Evolutionary conservation across 140 eudicot species (phyloP).

Genomic region (Eryngium alpinum): DNA sequence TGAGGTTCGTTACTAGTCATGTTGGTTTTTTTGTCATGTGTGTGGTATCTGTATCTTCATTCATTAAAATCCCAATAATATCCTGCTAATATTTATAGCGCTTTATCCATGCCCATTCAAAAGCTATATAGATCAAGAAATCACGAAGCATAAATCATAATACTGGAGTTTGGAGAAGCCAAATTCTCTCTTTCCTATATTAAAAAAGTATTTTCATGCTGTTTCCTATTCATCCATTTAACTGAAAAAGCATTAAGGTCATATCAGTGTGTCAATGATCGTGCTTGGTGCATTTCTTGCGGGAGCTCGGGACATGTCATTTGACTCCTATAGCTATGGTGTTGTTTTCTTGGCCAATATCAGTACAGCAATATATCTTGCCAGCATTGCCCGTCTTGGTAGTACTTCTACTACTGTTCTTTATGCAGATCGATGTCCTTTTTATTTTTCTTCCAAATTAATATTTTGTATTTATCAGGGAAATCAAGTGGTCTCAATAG

Average conservation of each 20-base stretch:
- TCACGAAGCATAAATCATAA: background rate
- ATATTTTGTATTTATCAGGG: slow-evolving; percentile 37
- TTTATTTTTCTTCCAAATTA: slow-evolving; percentile 13
- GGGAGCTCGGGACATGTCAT: slow-evolving; percentile 91
- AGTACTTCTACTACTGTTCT: slow-evolving; percentile 16
- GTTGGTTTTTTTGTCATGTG: background rate
- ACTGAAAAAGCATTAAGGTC: slow-evolving; percentile 30
- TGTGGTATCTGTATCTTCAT: background rate
- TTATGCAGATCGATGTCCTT: slow-evolving; percentile 12
- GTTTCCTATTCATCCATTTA: slow-evolving; percentile 20
- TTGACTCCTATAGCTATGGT: slow-evolving; percentile 76
- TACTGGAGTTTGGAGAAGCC: background rate
- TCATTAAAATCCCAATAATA: background rate
- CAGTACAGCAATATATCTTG: slow-evolving; percentile 92
- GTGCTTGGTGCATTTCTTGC: slow-evolving; percentile 92
- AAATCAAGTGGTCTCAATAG: slow-evolving; percentile 93
- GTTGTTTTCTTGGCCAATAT: slow-evolving; percentile 79
- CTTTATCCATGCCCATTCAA: background rate
- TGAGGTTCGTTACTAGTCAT: background rate
- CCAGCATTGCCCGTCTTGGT: slow-evolving; percentile 84
- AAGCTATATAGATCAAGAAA: background rate
- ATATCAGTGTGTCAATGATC: slow-evolving; percentile 88
- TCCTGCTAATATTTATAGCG: background rate
- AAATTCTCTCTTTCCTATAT: background rate
- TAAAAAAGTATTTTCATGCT: background rate